phyloP scores from a whole-genome alignment of 768 basidiomycete genomes.

The Boletus fagicola region DNA sequence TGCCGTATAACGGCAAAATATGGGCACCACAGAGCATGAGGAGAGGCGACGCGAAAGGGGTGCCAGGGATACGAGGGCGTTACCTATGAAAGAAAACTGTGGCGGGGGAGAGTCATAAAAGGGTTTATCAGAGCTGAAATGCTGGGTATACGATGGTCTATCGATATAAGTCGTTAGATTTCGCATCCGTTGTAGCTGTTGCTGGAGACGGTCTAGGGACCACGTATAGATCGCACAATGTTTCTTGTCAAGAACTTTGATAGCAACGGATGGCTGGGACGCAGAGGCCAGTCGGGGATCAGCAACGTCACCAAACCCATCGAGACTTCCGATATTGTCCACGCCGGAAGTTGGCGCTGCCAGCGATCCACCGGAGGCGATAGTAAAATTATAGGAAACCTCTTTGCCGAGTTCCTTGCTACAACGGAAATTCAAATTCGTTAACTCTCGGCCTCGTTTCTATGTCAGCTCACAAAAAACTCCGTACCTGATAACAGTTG shows the following conservation, averaged over 20 bases:
- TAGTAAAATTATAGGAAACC: slow-evolving; percentile 89
- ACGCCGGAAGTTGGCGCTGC: slow-evolving; percentile 79
- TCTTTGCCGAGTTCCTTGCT: slow-evolving; percentile 87
- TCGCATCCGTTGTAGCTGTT: slow-evolving; percentile 90
- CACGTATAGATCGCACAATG: slow-evolving; percentile 88
- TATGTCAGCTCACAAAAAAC: neutral
- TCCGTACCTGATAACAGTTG: slow-evolving; percentile 82
- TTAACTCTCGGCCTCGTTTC: slow-evolving; percentile 2
- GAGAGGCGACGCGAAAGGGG: slow-evolving; percentile 77
- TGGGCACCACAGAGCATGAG: slow-evolving; percentile 74
- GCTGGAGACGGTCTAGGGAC: slow-evolving; percentile 85
- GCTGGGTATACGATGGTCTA: slow-evolving; percentile 88
- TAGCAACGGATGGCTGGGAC: slow-evolving; percentile 78
- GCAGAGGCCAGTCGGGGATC: slow-evolving; percentile 72
- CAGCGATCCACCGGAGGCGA: slow-evolving; percentile 79
- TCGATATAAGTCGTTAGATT: slow-evolving; percentile 88
- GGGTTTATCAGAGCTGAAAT: slow-evolving; percentile 90
- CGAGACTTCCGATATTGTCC: slow-evolving; percentile 82
- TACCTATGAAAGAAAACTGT: slow-evolving; percentile 91
- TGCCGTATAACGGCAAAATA: slow-evolving; percentile 90
- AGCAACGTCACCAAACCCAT: slow-evolving; percentile 91
- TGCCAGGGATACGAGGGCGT: slow-evolving; percentile 77
- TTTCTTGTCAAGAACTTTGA: slow-evolving; percentile 89
- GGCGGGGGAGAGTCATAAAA: slow-evolving; percentile 90
- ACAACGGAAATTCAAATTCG: slow-evolving; percentile 12